Evolutionary conservation across 2,329 filamentous ascomycete genomes (phyloP), one percentile per base, ranked within the genome.

Genomic region (Fusarium robinianum): DNA sequence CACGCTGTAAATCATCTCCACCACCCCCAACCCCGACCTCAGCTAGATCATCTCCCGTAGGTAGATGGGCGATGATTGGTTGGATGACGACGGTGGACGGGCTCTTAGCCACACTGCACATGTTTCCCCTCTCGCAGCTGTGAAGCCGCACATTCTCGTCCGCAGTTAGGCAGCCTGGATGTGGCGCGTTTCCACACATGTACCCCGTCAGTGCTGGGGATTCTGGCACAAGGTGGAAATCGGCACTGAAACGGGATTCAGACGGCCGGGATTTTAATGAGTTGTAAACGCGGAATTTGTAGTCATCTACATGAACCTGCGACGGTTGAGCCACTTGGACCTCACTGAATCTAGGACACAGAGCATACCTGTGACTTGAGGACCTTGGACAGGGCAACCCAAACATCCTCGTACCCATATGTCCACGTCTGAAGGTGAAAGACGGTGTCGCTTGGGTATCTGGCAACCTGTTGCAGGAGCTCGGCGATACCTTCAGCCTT

Each of bases 401-500:
- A 96, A 0, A 96, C 90, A 38, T 95, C 87, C 64, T 97, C 91
- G 52, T 96, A 96, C 1, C 77, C 77, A 62, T 94, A 94, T 0
- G 92, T 96, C 90, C 91, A 96, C 1, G 90, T 81, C 43, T 90
- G 81, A 31, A 97, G 78, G 64, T 95, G 87, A 60, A 96, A 96
- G 1, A 86, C 66, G 0, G 90, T 95, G 25, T 89, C 80, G 2
- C 72, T 50, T 0, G 90, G 85, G 63, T 92, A 95, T 16, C 70
- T 63, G 0, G 71, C 66, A 0, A 96, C 76, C 54, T 90, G 86
- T 5, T 72, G 69, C 1, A 96, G 61, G 0, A 96, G 75, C 60
- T 96, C 88, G 1, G 71, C 71, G 8, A 96, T 72, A 0, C 91
- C 91, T 38, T 92, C 81, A 1, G 85, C 83, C 63, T 96, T 85